phyloP scores from a whole-genome alignment of 73 alveolate genomes.

The Loxodes magnus region DNA sequence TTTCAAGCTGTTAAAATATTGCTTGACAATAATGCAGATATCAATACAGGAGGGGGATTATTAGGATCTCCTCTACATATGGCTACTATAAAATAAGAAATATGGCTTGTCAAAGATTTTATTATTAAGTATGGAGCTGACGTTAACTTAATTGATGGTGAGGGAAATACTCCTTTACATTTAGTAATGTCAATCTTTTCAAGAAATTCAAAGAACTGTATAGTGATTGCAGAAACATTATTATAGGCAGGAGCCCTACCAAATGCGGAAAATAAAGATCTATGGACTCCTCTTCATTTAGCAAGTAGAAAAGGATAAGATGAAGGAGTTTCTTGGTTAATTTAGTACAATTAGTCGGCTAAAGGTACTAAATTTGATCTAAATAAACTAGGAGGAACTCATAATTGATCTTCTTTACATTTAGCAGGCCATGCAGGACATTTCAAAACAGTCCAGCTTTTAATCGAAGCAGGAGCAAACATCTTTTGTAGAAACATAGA shows the following conservation, averaged over 20 bases:
- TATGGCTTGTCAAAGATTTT: slow-evolving; percentile 19
- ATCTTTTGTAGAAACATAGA: neutral
- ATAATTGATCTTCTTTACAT: slow-evolving; percentile 13
- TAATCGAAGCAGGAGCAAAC: slow-evolving; percentile 9
- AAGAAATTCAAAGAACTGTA: slow-evolving; percentile 1
- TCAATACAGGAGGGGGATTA: slow-evolving; percentile 17
- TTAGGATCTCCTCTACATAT: slow-evolving; percentile 19
- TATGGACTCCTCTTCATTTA: slow-evolving; percentile 16
- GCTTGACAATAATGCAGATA: neutral
- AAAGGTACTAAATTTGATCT: slow-evolving; percentile 2
- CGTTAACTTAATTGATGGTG: slow-evolving; percentile 8
- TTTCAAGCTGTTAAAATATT: neutral
- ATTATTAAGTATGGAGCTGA: slow-evolving; percentile 8
- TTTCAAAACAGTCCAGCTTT: slow-evolving; percentile 2
- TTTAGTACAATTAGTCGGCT: neutral
- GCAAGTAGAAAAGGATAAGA: slow-evolving; percentile 9
- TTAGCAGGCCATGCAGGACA: slow-evolving; percentile 7
- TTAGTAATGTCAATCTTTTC: slow-evolving; percentile 6
- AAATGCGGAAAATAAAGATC: slow-evolving; percentile 2
- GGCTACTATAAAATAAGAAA: slow-evolving; percentile 4
- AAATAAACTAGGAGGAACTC: slow-evolving; percentile 10
- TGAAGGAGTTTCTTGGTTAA: slow-evolving; percentile 10
- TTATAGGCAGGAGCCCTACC: neutral
- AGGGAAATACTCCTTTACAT: slow-evolving; percentile 22
- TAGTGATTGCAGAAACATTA: slow-evolving; percentile 1